phyloP scores from a whole-genome alignment of 495 filamentous ascomycete species.

The Glutinoglossum americanum region DNA sequence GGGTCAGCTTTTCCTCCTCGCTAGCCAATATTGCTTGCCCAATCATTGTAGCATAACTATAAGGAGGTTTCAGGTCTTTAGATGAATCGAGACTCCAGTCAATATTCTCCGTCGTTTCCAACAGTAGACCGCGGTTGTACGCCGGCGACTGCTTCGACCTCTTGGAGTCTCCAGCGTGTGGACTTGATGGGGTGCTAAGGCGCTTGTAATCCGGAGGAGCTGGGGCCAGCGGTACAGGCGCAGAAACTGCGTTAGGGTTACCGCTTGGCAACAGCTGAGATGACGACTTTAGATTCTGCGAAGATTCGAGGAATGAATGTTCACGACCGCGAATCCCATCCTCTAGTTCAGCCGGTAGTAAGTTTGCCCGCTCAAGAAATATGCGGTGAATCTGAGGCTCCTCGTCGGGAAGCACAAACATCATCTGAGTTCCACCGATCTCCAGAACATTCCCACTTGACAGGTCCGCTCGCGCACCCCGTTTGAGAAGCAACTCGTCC shows the following conservation, averaged over 20 bases:
- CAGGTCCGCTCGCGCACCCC: conserved; percentile 39
- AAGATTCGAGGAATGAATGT: background rate
- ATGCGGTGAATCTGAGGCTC: conserved; percentile 31
- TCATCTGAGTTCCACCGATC: conserved; percentile 85
- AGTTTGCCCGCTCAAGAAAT: conserved; percentile 19
- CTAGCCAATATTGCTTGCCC: conserved; percentile 80
- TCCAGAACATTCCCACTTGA: conserved; percentile 75
- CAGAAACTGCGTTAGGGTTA: background rate
- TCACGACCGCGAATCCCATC: background rate
- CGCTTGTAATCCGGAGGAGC: conserved; percentile 36
- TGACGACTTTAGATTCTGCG: background rate
- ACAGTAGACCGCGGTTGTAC: conserved; percentile 45
- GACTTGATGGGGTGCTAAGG: conserved; percentile 13
- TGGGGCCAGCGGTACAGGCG: conserved; percentile 31
- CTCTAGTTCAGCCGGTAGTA: background rate
- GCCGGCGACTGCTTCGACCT: conserved; percentile 34
- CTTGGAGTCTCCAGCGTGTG: conserved; percentile 3
- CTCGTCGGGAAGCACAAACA: conserved; percentile 72
- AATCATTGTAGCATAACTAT: conserved; percentile 94
- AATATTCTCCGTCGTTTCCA: conserved; percentile 55
- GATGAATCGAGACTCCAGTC: conserved; percentile 68
- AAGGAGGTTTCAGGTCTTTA: conserved; percentile 79
- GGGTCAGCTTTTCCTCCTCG: conserved; percentile 63
- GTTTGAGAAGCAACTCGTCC: conserved; percentile 45
- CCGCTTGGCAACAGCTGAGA: background rate